phyloP scores from a whole-genome alignment of 176 grass and related monocot species.

The Bromus sterilis region DNA sequence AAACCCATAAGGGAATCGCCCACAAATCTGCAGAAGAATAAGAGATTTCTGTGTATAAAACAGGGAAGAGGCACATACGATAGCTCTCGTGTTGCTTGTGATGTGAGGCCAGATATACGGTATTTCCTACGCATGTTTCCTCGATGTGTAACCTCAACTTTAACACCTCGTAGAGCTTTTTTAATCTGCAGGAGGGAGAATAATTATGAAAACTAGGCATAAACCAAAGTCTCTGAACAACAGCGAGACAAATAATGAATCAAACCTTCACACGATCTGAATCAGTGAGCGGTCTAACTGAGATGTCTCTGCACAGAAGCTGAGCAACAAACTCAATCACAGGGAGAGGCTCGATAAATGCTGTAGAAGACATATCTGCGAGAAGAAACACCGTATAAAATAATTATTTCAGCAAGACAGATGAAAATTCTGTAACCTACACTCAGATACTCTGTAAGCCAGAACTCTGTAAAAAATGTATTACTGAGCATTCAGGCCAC shows the following conservation, averaged over 20 bases:
- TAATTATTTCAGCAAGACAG: neutral
- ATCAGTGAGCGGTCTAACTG: conserved; percentile 79
- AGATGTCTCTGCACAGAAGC: conserved; percentile 90
- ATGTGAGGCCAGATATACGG: conserved; percentile 85
- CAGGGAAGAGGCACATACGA: conserved; percentile 40
- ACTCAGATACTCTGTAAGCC: neutral
- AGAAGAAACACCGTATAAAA: neutral
- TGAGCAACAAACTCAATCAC: conserved; percentile 89
- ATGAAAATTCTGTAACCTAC: neutral
- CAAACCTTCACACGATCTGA: conserved; percentile 89
- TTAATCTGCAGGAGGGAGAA: conserved; percentile 46
- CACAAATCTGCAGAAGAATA: neutral
- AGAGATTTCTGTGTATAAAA: neutral
- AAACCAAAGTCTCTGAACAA: neutral
- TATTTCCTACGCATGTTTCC: conserved; percentile 97
- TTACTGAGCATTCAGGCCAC: neutral
- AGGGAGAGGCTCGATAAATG: conserved; percentile 81
- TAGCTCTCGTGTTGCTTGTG: conserved; percentile 82
- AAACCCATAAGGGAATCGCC: neutral
- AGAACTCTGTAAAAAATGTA: neutral
- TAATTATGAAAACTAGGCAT: conserved; percentile 12
- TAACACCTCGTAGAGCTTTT: conserved; percentile 82
- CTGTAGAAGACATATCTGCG: conserved; percentile 93
- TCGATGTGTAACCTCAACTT: conserved; percentile 88
- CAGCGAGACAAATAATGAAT: neutral